Base-by-base conservation (phyloP, 352 stramenopile genomes). In the Pythium pyrilobum region DNA sequence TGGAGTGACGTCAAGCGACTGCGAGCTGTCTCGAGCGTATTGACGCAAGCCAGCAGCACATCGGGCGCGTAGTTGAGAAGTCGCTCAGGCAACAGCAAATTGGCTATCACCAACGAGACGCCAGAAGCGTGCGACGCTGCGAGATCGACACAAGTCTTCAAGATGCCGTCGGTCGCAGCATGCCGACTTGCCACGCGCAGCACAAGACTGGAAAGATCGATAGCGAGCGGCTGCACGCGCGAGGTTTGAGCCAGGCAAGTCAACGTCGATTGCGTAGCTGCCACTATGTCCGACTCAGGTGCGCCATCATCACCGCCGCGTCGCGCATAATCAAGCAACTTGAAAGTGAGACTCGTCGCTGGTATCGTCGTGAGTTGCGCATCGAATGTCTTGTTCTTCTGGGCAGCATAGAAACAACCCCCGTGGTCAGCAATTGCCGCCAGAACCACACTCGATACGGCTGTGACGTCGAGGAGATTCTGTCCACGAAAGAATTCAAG, bases 381-480 rank as follows among this genome's bases (percentile, higher is more conserved):
- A 31, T 65, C 57, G 10, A 65, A 59, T 0, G 50, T 54, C 25
- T 59, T 65, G 36, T 29, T 59, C 36, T 55, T 65, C 28, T 65
- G 57, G 8, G 48, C 31, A 8, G 54, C 47, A n/a, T 38, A 36
- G 25, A 64, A 47, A 4, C 40, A 31, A 15, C 42, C 47, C 1
- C 28, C 33, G 8, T 41, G 47, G 25, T 64, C 56, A 13, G 32
- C 56, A 12, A 64, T 38, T 9, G n/a, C 36, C 10, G 37, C 46
- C 5, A 25, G 37, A 21, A 42, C 46, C n/a, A n/a, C n/a, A n/a
- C n/a, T n/a, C n/a, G n/a, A n/a, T n/a, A n/a, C n/a, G n/a, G n/a
- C n/a, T n/a, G n/a, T n/a, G n/a, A n/a, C n/a, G 12, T 21, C 23
- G 24, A 11, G n/a, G 20, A 16, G 13, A 4, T 21, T 7, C 2